Evolutionary conservation across 1,139 yeast genomes (phyloP), one percentile per base, ranked within the genome.

Genomic region (Geotrichum histeridarum): DNA sequence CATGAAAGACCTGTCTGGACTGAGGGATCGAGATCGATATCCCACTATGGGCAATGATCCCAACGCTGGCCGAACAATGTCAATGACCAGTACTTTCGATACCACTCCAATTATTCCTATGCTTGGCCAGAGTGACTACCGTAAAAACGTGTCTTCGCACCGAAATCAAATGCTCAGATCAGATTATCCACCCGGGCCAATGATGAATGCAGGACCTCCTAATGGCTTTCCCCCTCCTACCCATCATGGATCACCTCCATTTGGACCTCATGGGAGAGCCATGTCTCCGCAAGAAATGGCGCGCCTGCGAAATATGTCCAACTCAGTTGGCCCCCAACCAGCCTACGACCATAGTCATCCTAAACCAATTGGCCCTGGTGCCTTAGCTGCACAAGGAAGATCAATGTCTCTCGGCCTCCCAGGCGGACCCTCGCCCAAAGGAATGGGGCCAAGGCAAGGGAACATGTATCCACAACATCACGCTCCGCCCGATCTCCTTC

Each of bases 91-190:
- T 17, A 54, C 64, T 8, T 65, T 62, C 50, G 73, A 70, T 56
- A 65, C 73, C 2, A 62, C 72, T 15, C 74, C 73, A 9, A 60
- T 70, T 44, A 70, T 70, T 42, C 73, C 73, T 27, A 67, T 65
- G 35, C 57, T 70, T n/a, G 54, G 56, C 18, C 54, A 54, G 2
- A 54, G 47, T 6, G 58, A 65, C 48, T 70, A 70, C 59, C 64
- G 73, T 32, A 68, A 68, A 50, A 66, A 68, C 44, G 63, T 68
- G 57, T 63, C 63, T 33, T 69, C 64, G 54, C 56, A 65, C 33
- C 63, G 69, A 17, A 61, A 62, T 36, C 62, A 64, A 46, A 61
- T 63, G 39, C 50, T 64, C 31, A 54, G 65, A 41, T 57, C 64
- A 9, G 66, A 63, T 36, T 51, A 58, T 53, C 58, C 60, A 18